These are phyloP conservation scores for Vanilla planifolia DNA, from an alignment of 106 monocot species.

Conservation along the genomic window DNA sequence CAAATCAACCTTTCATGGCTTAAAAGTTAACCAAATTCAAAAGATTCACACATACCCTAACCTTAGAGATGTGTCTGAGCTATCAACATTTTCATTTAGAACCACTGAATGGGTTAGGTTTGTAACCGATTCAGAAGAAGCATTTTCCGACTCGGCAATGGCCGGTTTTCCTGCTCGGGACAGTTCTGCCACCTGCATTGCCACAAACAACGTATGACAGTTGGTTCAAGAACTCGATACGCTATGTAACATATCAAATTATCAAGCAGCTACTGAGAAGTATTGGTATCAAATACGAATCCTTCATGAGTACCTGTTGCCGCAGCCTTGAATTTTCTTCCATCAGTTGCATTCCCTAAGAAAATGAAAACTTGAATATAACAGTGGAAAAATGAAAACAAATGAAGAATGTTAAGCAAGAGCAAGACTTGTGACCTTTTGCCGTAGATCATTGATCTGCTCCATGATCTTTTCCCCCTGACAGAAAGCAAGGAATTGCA, in stretches of 20 bases:
- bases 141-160: constrained; percentile 25
- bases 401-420: background rate
- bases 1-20: background rate
- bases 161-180: constrained; percentile 23
- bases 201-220: background rate
- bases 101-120: constrained; percentile 17
- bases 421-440: constrained; percentile 25
- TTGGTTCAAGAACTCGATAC: too few species aligned
- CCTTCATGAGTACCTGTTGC: constrained; percentile 52
- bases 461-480: constrained; percentile 45
- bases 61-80: constrained; percentile 56
- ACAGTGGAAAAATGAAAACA: background rate
- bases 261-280: too few species aligned
- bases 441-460: constrained; percentile 41
- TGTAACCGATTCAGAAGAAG: constrained; percentile 60
- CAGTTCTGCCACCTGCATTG: constrained; percentile 35
- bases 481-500: background rate
- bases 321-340: constrained; percentile 53
- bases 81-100: constrained; percentile 42
- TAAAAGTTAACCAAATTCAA: too few species aligned
- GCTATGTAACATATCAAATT: too few species aligned
- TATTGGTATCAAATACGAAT: too few species aligned
- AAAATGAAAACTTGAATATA: background rate
- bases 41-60: constrained; percentile 39
- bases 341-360: constrained; percentile 48